Evolutionary conservation across 1,284 basidiomycete genomes (phyloP).

Genomic region (Heterobasidion irregulare): DNA sequence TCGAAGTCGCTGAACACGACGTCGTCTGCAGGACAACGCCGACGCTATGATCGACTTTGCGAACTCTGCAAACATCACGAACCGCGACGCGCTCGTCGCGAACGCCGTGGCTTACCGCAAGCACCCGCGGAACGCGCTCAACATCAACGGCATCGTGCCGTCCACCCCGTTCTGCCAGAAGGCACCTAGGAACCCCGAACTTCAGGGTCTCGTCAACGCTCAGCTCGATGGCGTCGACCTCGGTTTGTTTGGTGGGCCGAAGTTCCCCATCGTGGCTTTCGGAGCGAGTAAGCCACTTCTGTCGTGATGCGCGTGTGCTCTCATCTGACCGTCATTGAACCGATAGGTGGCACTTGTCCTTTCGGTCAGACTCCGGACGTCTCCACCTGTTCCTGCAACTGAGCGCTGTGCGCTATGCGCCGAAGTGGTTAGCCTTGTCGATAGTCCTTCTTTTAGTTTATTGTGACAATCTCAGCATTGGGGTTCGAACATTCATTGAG

Average conservation of each 20-base stretch:
- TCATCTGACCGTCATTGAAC: not conserved
- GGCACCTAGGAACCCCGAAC: conserved; percentile 36
- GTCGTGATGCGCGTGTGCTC: not conserved
- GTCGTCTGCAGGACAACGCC: conserved; percentile 29
- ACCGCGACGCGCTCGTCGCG: conserved; percentile 29
- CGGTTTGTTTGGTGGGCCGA: conserved; percentile 29
- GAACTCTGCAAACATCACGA: conserved; percentile 30
- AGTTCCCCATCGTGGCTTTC: conserved; percentile 11
- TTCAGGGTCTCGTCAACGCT: conserved; percentile 37
- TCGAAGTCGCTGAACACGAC: too few species aligned
- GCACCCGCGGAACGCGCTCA: conserved; percentile 32
- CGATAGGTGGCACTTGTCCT: conserved; percentile 30
- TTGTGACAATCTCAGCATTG: too few species aligned
- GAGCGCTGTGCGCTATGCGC: not conserved
- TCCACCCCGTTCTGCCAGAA: conserved; percentile 42
- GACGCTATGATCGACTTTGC: conserved; percentile 42
- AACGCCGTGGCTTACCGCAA: conserved; percentile 31
- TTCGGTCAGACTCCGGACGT: conserved; percentile 27
- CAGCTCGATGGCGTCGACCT: conserved; percentile 32
- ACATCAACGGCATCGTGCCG: conserved; percentile 28
- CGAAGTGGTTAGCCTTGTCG: too few species aligned
- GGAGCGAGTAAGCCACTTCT: conserved; percentile 3
- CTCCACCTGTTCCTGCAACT: conserved; percentile 9
- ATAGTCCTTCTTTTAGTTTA: too few species aligned
- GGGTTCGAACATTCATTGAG: too few species aligned